These are phyloP conservation scores for Lichtheimia ornata DNA, from an alignment of 371 early-diverging fungal species.

Conservation along the genomic window DNA sequence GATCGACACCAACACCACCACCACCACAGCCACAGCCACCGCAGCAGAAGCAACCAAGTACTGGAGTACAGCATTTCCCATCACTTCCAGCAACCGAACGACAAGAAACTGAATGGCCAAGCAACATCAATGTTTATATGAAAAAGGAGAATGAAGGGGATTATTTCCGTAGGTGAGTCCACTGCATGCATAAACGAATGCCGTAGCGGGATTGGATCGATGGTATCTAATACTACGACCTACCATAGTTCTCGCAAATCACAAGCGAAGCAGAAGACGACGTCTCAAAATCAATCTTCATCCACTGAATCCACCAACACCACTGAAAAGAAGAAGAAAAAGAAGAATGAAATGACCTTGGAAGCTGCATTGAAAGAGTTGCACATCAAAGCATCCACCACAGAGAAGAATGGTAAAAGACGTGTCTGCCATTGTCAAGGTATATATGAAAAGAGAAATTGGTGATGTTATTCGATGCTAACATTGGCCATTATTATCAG, in stretches of 20 bases:
- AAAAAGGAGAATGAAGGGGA: conserved; percentile 52
- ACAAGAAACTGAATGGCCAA: conserved; percentile 35
- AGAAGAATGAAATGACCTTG: conserved; percentile 45
- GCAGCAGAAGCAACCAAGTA: not conserved
- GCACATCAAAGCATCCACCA: conserved; percentile 34
- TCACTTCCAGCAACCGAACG: conserved; percentile 27
- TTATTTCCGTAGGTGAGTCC: conserved; percentile 41
- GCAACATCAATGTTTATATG: conserved; percentile 46
- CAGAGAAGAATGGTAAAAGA: conserved; percentile 28
- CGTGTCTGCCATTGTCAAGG: conserved; percentile 48
- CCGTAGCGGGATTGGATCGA: no score
- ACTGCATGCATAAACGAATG: no score
- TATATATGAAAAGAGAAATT: not conserved
- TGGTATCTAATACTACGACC: no score
- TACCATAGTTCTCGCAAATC: no score
- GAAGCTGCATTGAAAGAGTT: conserved; percentile 49
- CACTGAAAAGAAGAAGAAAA: conserved; percentile 22
- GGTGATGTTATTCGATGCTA: no score
- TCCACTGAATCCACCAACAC: not conserved
- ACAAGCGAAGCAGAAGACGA: not conserved
- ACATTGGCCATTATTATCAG: conserved; percentile 29
- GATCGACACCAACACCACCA: conserved; percentile 2
- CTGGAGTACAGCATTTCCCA: conserved; percentile 16
- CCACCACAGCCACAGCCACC: conserved; percentile 1
- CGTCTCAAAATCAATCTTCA: not conserved